These are phyloP conservation scores for Collariella sp. DNA, from an alignment of 495 filamentous ascomycete species.

Conservation along the genomic window DNA sequence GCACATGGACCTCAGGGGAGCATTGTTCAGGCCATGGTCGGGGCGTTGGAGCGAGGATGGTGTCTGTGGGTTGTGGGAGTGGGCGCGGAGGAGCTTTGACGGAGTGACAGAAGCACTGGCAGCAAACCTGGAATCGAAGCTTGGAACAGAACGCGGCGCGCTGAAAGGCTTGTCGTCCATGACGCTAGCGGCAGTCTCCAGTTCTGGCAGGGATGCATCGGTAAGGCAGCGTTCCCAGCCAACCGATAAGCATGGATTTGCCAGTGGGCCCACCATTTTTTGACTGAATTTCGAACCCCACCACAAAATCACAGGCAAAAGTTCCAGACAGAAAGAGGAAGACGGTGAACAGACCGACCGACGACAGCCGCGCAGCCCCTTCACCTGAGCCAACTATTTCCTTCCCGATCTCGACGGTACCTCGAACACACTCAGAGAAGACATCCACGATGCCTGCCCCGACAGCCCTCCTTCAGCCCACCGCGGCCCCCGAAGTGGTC, in stretches of 20 bases:
- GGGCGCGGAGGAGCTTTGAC: neutral
- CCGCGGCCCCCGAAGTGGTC: constrained; percentile 24
- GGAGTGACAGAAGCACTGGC: too few relatives aligned
- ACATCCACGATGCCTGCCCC: constrained; percentile 57
- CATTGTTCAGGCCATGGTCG: constrained; percentile 19
- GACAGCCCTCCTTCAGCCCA: constrained; percentile 53
- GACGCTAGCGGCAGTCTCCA: constrained; percentile 12
- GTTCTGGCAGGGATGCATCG: constrained; percentile 3
- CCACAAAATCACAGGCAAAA: constrained; percentile 18
- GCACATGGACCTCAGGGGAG: constrained; percentile 7
- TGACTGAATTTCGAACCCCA: constrained; percentile 25
- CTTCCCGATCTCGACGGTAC: neutral
- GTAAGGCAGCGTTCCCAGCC: constrained; percentile 3
- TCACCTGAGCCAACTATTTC: neutral
- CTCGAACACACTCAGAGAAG: neutral
- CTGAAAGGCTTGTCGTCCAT: constrained; percentile 19
- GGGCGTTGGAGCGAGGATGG: neutral
- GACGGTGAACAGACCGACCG: constrained; percentile 8
- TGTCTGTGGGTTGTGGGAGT: neutral
- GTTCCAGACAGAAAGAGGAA: neutral
- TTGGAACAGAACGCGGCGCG: constrained; percentile 14
- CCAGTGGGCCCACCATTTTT: constrained; percentile 26
- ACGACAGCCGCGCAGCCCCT: constrained; percentile 4
- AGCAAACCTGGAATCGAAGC: too few relatives aligned
- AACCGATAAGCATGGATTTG: constrained; percentile 30